Conservation (phyloP, 148 eudicot genomes). For the Cornus florida region DNA sequence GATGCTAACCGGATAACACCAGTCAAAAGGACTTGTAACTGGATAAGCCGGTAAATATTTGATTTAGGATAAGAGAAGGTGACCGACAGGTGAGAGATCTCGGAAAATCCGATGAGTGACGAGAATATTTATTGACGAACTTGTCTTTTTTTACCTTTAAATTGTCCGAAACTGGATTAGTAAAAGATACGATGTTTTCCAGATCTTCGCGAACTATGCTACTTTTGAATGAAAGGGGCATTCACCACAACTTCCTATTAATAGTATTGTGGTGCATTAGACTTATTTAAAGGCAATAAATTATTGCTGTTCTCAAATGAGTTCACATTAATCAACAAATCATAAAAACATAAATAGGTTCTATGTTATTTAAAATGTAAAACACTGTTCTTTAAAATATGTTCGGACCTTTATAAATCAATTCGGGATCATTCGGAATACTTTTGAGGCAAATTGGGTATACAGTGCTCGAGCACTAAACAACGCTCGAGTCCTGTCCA, state of each 20-base stretch:
- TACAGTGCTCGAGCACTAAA: no score
- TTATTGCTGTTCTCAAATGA: no score
- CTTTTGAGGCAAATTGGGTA: no score
- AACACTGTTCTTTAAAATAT: no score
- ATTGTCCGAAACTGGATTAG: not conserved
- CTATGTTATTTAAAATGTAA: no score
- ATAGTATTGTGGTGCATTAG: no score
- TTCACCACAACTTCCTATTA: not conserved
- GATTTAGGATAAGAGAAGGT: not conserved
- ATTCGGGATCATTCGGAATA: no score
- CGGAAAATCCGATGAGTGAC: constrained; percentile 19
- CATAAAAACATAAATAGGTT: no score
- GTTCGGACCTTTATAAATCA: no score
- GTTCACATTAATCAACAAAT: no score
- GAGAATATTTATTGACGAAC: not conserved
- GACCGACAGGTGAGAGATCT: constrained; percentile 29
- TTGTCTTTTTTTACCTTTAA: not conserved
- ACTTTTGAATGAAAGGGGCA: not conserved
- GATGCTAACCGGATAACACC: not conserved
- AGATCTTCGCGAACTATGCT: not conserved
- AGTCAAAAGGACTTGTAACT: constrained; percentile 4
- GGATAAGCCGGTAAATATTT: constrained; percentile 9
- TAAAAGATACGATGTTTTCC: not conserved
- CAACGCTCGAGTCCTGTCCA: no score
- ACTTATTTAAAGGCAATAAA: no score